Evolutionary conservation across 306 rosid species (phyloP).

Genomic region (Dalbergia cultrata): DNA sequence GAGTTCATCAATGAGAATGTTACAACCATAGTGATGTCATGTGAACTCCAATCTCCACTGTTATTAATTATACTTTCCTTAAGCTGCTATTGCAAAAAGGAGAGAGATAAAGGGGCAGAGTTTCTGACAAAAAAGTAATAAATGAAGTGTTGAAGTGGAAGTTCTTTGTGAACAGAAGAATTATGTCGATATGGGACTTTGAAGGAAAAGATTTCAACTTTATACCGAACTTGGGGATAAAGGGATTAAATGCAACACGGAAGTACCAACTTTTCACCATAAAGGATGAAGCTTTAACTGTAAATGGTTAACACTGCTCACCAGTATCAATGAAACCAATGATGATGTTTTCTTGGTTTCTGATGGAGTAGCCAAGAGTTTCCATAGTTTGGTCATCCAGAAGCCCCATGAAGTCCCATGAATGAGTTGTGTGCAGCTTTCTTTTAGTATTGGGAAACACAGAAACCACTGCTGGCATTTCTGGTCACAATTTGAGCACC

Average conservation of each 20-base stretch:
- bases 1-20: not conserved
- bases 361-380: conserved; percentile 71
- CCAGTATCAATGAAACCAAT: conserved; percentile 91
- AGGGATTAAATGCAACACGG: conserved; percentile 6
- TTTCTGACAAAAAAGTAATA: conserved; percentile 41
- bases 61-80: conserved; percentile 37
- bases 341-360: conserved; percentile 81
- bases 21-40: not conserved
- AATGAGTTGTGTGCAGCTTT: conserved; percentile 85
- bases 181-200: conserved; percentile 39
- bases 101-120: conserved; percentile 37
- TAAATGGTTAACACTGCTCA: conserved; percentile 42
- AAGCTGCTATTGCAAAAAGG: conserved; percentile 29
- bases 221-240: not conserved
- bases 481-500: conserved; percentile 56
- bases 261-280: conserved; percentile 36
- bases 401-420: conserved; percentile 96
- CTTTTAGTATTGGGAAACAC: conserved; percentile 83
- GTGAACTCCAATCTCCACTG: conserved; percentile 31
- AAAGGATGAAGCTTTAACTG: conserved; percentile 10
- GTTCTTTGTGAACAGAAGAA: conserved; percentile 40
- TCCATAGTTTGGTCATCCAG: conserved; percentile 75
- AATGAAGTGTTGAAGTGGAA: conserved; percentile 48
- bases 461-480: conserved; percentile 80
- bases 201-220: not conserved